phyloP scores from a whole-genome alignment of 2,329 filamentous ascomycete species.

The Botrytis aclada region DNA sequence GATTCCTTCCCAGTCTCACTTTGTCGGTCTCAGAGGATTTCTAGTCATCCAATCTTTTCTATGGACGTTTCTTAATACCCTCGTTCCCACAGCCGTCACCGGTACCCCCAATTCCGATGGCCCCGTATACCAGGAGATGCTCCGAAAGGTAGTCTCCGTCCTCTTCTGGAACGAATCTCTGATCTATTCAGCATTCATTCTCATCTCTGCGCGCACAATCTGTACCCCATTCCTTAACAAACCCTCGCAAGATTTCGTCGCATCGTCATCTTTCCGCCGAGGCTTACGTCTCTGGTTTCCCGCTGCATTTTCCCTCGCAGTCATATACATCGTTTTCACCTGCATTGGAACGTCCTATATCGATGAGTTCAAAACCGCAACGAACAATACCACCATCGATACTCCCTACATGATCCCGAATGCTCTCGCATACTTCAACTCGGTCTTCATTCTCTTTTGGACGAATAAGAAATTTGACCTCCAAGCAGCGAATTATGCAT shows the following conservation, averaged over 20 bases:
- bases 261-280: constrained; percentile 44
- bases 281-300: constrained; percentile 44
- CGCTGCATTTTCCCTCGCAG: constrained; percentile 42
- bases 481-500: constrained; percentile 44
- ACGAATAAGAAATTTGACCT: constrained; percentile 39
- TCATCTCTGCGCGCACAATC: constrained; percentile 44
- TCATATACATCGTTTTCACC: constrained; percentile 41
- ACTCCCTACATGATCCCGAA: constrained; percentile 39
- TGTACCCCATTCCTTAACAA: constrained; percentile 43
- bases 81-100: constrained; percentile 44
- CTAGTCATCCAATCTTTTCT: constrained; percentile 44
- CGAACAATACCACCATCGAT: constrained; percentile 41
- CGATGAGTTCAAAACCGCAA: constrained; percentile 39
- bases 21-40: constrained; percentile 46
- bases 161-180: constrained; percentile 45
- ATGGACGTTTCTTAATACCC: constrained; percentile 45
- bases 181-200: constrained; percentile 46
- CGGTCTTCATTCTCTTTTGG: constrained; percentile 48
- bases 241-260: constrained; percentile 38
- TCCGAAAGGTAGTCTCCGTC: constrained; percentile 45
- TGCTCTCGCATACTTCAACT: constrained; percentile 45
- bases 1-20: constrained; percentile 21
- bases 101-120: constrained; percentile 39
- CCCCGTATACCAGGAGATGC: constrained; percentile 41
- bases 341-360: constrained; percentile 39